A percentile compares a stretch with the other conserved stretches of the same genome.
phyloP scores from a whole-genome alignment of 257 asterid species.

The Solanum stenotomum region DNA sequence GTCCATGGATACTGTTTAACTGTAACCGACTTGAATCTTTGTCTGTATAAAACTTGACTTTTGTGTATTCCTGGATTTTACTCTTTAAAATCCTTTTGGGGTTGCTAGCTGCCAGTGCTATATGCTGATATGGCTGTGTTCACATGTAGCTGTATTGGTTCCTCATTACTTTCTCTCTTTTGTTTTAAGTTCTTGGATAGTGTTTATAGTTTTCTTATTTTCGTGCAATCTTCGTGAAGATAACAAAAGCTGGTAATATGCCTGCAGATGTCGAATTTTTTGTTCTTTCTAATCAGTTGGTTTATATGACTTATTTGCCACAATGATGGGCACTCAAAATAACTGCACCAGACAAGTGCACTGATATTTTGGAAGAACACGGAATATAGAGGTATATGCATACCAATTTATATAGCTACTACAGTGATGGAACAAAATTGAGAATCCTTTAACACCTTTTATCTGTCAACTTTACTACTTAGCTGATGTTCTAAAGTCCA shows the following conservation, averaged over 20 bases:
- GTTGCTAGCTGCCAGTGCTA: neutral
- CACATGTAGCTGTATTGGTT: neutral
- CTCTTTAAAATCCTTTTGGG: neutral
- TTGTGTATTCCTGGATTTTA: neutral
- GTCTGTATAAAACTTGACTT: slow-evolving; percentile 21
- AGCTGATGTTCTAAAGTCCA: neutral
- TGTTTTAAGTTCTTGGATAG: neutral
- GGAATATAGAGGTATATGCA: neutral
- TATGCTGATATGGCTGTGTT: neutral
- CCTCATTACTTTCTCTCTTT: neutral
- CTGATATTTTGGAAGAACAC: neutral
- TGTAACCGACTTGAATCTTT: slow-evolving; percentile 5
- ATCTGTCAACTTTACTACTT: neutral
- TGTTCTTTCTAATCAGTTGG: neutral
- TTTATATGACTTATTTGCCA: neutral
- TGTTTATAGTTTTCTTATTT: neutral
- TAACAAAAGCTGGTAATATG: neutral
- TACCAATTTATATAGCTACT: neutral
- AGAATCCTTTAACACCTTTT: neutral
- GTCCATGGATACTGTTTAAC: slow-evolving; percentile 7
- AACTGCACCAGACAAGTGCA: neutral
- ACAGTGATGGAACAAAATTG: neutral
- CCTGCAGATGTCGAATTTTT: neutral
- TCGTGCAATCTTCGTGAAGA: neutral
- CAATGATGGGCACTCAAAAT: neutral